Percentiles rank a stretch among this genome's conserved stretches.
Evolutionary conservation across 148 eudicot genomes (phyloP).

Genomic region (Dysphania ambrosioides): DNA sequence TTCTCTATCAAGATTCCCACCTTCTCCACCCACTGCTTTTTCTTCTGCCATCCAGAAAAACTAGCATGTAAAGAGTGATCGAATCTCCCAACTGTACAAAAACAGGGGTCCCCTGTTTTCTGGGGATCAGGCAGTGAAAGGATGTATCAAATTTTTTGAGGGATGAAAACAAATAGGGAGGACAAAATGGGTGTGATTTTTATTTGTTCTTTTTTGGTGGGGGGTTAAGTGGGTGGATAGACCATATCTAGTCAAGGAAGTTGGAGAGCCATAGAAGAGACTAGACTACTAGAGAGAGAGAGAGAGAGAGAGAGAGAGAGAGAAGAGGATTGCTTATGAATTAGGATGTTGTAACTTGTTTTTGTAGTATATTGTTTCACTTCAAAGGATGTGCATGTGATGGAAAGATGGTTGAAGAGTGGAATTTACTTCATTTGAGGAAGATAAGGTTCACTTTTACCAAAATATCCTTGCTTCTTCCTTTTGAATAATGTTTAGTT

Average conservation of each 20-base stretch:
- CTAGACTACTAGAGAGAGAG: neutral
- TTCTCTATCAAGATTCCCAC: slow-evolving; percentile 33
- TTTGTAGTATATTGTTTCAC: slow-evolving; percentile 26
- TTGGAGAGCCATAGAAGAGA: slow-evolving; percentile 34
- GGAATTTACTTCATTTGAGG: slow-evolving; percentile 30
- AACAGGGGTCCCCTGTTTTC: slow-evolving; percentile 11
- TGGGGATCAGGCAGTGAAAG: slow-evolving; percentile 18
- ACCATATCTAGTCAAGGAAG: slow-evolving; percentile 40
- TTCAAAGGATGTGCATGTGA: slow-evolving; percentile 40
- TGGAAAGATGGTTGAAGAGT: slow-evolving; percentile 25
- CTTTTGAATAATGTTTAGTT: too few species aligned
- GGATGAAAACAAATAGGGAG: slow-evolving; percentile 19
- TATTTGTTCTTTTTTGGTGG: slow-evolving; percentile 21
- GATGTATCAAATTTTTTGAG: too few species aligned
- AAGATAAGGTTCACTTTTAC: slow-evolving; percentile 21
- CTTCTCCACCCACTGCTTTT: slow-evolving; percentile 13
- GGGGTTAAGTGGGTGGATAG: slow-evolving; percentile 25
- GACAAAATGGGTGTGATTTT: slow-evolving; percentile 22
- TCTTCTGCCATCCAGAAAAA: slow-evolving; percentile 36
- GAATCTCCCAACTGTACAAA: slow-evolving; percentile 8
- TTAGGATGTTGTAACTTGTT: neutral
- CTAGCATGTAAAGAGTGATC: neutral
- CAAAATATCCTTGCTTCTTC: slow-evolving; percentile 15
- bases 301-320: slow-evolving; percentile 16
- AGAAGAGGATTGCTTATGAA: too few species aligned